Evolutionary conservation across 345 rosid species (phyloP).

Genomic region (Garcia nutans): DNA sequence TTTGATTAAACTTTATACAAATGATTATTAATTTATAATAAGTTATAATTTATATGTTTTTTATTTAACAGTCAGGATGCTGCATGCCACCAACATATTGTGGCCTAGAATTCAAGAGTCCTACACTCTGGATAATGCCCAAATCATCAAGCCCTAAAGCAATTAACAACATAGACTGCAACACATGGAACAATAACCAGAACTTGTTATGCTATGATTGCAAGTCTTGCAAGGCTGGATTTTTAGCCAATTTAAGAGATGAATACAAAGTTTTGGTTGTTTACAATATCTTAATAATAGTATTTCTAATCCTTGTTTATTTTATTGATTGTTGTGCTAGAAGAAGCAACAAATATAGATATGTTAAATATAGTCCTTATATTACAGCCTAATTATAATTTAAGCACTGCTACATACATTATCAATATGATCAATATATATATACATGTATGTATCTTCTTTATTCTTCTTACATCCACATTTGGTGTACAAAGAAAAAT

Average conservation of each 20-base stretch:
- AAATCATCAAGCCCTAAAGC: not conserved
- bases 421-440: no score
- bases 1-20: no score
- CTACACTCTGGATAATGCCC: constrained; percentile 20
- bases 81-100: constrained; percentile 46
- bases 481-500: no score
- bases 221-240: constrained; percentile 44
- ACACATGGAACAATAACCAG: constrained; percentile 38
- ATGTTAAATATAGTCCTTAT: constrained; percentile 3
- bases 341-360: constrained; percentile 12
- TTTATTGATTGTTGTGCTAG: constrained; percentile 22
- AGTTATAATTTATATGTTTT: no score
- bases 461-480: no score
- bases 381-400: not conserved
- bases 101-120: constrained; percentile 19
- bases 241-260: constrained; percentile 34
- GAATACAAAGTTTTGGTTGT: constrained; percentile 28
- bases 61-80: constrained; percentile 35
- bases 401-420: not conserved
- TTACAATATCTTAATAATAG: constrained; percentile 14
- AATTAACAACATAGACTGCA: constrained; percentile 24
- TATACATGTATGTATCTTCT: no score
- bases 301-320: constrained; percentile 20
- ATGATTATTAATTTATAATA: not conserved
- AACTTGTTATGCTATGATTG: constrained; percentile 41